Conservation (phyloP, 2,329 filamentous ascomycete genomes). For the Davidsoniella neocaledoniae region DNA sequence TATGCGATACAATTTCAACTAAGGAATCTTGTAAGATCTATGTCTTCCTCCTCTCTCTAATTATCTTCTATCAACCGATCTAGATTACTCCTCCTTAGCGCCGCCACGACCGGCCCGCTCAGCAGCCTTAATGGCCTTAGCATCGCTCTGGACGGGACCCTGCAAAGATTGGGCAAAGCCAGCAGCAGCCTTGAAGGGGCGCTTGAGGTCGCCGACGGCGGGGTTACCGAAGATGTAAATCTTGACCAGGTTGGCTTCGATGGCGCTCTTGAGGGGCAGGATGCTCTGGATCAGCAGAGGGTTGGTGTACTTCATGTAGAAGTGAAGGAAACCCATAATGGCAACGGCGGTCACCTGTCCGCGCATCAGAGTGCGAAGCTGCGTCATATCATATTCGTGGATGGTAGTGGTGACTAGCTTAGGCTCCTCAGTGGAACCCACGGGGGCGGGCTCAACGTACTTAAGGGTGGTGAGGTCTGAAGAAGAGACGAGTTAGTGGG, state of each 20-base stretch:
- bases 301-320: constrained; percentile 99
- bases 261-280: constrained; percentile 86
- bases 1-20: constrained; percentile 7
- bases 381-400: constrained; percentile 80
- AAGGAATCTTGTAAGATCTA: constrained; percentile 36
- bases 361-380: constrained; percentile 72
- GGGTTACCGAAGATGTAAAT: constrained; percentile 81
- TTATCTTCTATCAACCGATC: background rate
- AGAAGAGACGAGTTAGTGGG: constrained; percentile 12
- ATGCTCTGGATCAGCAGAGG: constrained; percentile 96
- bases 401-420: constrained; percentile 95
- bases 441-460: constrained; percentile 88
- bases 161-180: constrained; percentile 71
- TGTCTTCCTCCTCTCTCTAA: constrained; percentile 21
- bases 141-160: constrained; percentile 70
- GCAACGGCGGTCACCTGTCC: constrained; percentile 86
- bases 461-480: constrained; percentile 91
- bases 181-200: constrained; percentile 77
- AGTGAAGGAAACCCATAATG: constrained; percentile 98
- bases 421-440: constrained; percentile 85
- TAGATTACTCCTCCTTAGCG: constrained; percentile 51
- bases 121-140: constrained; percentile 67
- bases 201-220: constrained; percentile 77
- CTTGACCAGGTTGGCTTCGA: constrained; percentile 93
- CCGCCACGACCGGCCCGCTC: constrained; percentile 60